phyloP scores from a whole-genome alignment of 2,329 filamentous ascomycete species.

The Epichloe sibirici region DNA sequence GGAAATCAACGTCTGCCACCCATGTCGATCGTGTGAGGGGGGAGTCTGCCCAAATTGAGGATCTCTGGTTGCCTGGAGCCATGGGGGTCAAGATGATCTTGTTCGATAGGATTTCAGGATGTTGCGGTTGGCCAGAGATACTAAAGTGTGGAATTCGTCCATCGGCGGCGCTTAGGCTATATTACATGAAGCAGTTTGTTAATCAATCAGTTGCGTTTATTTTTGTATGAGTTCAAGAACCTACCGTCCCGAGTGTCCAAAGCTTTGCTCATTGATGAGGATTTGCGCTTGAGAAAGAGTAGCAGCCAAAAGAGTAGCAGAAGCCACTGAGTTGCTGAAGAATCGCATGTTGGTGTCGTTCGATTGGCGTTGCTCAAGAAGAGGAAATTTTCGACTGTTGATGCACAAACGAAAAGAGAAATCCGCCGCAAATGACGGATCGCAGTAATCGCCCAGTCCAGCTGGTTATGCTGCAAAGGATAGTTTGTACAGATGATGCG shows the following conservation, averaged over 20 bases:
- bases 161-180: constrained; percentile 3
- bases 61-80: constrained; percentile 72
- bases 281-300: constrained; percentile 48
- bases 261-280: constrained; percentile 62
- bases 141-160: constrained; percentile 41
- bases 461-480: constrained; percentile 2
- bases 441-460: background rate
- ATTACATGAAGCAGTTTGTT: background rate
- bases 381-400: background rate
- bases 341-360: constrained; percentile 4
- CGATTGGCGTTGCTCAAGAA: background rate
- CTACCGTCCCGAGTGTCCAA: constrained; percentile 58
- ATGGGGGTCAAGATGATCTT: constrained; percentile 85
- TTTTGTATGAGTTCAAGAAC: constrained; percentile 6
- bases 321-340: constrained; percentile 14
- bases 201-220: background rate
- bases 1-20: constrained; percentile 76
- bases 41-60: constrained; percentile 69
- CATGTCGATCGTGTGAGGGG: constrained; percentile 55
- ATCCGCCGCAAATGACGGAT: background rate
- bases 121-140: constrained; percentile 39
- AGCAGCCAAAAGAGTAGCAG: constrained; percentile 32
- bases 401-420: background rate
- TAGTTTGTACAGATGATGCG: background rate
- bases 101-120: constrained; percentile 65